Evolutionary conservation across 2,329 filamentous ascomycete species (phyloP), one percentile per base, ranked within the genome.

Genomic region (Aspergillus ochraceoroseus): DNA sequence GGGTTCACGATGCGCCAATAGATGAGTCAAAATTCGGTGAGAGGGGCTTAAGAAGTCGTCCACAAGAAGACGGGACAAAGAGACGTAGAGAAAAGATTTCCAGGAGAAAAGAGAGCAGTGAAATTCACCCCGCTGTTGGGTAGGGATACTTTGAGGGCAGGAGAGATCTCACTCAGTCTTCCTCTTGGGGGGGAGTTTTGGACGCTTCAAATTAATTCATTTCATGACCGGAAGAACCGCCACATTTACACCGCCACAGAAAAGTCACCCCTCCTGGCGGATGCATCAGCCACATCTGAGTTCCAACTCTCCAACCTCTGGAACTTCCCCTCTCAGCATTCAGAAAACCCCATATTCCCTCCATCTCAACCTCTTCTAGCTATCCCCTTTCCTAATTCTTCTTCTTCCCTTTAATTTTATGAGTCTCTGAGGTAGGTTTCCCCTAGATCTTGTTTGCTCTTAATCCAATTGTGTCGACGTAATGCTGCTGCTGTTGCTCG

Each of bases 181-280:
- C 20, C 12, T 26, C 7, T 23, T 20, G 23, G 20, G 34, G 12
- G 23, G 17, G 20, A 38, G 11, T 32, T 19, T 32, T 14, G 23
- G 19, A 33, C 28, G 29, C 20, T 31, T 40, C 32, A 35, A 29
- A 41, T 32, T 34, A 41, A 32, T 26, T 25, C 26, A 12, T 12
- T 38, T 32, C 17, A 17, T 23, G 38, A 22, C 34, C 30, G 34
- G 29, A 23, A 17, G n/a, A 14, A 8, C 34, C 32, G 57, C 55
- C 57, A 59, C 49, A 45, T n/a, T n/a, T 12, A 43, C 55, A 61
- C 59, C 54, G 56, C 57, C 59, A 62, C 59, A 48, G 17, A 1
- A n/a, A 41, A 43, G n/a, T n/a, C 47, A 51, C 52, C 53, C 51
- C 53, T 56, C 56, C 47, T 48, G 42, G 32, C 12, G 13, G 31